Conservation (phyloP, 2,329 filamentous ascomycete species). For the Epichloe sp. region DNA sequence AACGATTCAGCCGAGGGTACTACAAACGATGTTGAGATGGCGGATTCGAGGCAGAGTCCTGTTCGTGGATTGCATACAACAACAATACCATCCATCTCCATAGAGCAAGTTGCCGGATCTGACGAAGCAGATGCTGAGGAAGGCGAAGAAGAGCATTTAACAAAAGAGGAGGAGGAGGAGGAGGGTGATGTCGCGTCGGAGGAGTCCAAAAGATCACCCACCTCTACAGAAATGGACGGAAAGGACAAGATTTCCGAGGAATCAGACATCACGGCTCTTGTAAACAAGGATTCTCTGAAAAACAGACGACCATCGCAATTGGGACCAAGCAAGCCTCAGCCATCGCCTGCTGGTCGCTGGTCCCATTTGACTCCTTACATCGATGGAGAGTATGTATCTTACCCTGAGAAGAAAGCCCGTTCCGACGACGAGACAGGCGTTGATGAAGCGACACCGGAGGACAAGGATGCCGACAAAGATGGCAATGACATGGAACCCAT, state of each 20-base stretch:
- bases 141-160: neutral
- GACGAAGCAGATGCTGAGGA: neutral
- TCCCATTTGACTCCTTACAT: slow-evolving; percentile 28
- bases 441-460: slow-evolving; percentile 20
- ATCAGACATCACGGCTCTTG: neutral
- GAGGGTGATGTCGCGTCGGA: neutral
- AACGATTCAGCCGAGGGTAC: neutral
- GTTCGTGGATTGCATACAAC: neutral
- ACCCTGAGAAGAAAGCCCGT: slow-evolving; percentile 24
- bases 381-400: slow-evolving; percentile 23
- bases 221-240: neutral
- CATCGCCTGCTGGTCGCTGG: slow-evolving; percentile 21
- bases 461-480: slow-evolving; percentile 16
- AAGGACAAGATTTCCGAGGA: neutral
- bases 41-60: neutral
- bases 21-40: neutral
- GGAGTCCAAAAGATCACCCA: neutral
- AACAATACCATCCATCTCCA: slow-evolving; percentile 2
- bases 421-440: slow-evolving; percentile 18
- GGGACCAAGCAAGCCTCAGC: slow-evolving; percentile 14
- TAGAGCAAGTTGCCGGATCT: neutral
- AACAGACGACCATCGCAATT: slow-evolving; percentile 2
- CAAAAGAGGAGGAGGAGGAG: neutral
- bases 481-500: slow-evolving; percentile 17
- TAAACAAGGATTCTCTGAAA: neutral